These are phyloP conservation scores for Alternaria conjuncta DNA, from an alignment of 2,329 filamentous ascomycete genomes.

Conservation along the genomic window DNA sequence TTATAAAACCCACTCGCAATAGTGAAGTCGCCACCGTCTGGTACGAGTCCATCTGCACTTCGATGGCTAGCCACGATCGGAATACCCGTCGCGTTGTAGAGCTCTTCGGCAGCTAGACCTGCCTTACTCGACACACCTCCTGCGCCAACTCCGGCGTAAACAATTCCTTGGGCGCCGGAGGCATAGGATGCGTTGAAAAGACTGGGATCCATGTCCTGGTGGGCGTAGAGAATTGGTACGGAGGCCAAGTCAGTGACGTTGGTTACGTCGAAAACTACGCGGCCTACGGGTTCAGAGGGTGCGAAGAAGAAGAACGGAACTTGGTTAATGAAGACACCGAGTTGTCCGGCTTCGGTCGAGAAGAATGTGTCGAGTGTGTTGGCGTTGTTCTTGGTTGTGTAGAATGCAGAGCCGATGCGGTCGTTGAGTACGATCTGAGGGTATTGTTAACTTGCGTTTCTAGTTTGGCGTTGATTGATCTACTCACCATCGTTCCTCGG, in stretches of 20 bases:
- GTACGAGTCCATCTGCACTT: slow-evolving; percentile 61
- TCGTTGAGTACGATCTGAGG: slow-evolving; percentile 63
- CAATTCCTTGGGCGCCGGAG: slow-evolving; percentile 61
- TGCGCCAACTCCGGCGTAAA: slow-evolving; percentile 63
- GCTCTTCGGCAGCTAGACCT: slow-evolving; percentile 48
- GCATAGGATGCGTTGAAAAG: slow-evolving; percentile 58
- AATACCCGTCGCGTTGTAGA: slow-evolving; percentile 55
- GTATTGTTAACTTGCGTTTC: not conserved
- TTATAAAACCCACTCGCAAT: slow-evolving; percentile 62
- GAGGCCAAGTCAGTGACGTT: slow-evolving; percentile 59
- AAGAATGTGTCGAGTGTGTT: slow-evolving; percentile 70
- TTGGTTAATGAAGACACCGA: slow-evolving; percentile 65
- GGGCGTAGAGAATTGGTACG: slow-evolving; percentile 64
- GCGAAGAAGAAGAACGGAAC: slow-evolving; percentile 67
- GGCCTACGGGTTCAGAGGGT: slow-evolving; percentile 53
- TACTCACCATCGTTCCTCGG: slow-evolving; percentile 59
- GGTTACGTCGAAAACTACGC: slow-evolving; percentile 50
- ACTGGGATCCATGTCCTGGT: slow-evolving; percentile 60
- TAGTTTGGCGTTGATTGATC: fast-evolving
- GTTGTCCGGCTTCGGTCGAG: slow-evolving; percentile 59
- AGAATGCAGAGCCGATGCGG: slow-evolving; percentile 64
- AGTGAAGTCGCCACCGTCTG: slow-evolving; percentile 36
- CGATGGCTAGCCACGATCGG: slow-evolving; percentile 61
- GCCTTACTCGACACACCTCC: slow-evolving; percentile 52
- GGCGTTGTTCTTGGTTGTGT: slow-evolving; percentile 67